These are phyloP conservation scores for Orbilia quercus DNA, from an alignment of 2,329 filamentous ascomycete species.

Conservation along the genomic window DNA sequence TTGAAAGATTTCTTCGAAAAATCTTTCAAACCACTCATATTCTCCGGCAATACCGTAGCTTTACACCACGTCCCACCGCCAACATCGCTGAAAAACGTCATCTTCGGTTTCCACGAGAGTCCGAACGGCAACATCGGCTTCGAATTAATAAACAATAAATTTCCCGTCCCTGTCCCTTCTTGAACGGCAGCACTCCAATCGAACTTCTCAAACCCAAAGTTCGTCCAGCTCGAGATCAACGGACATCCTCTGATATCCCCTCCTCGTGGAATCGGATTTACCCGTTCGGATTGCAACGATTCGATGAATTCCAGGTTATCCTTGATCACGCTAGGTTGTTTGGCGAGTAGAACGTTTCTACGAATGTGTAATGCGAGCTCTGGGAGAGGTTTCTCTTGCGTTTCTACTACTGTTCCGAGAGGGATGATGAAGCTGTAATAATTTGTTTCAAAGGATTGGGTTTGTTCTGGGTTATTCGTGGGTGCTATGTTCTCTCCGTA, in stretches of 20 bases:
- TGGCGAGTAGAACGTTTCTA: constrained; percentile 7
- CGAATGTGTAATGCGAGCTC: constrained; percentile 6
- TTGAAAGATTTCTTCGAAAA: no score
- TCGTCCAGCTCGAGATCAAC: constrained; percentile 30
- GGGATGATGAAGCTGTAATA: constrained; percentile 36
- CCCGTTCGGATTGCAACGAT: constrained; percentile 25
- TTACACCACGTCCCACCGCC: constrained; percentile 38
- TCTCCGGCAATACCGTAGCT: constrained; percentile 23
- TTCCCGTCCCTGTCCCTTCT: constrained; percentile 2
- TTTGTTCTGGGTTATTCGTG: constrained; percentile 2
- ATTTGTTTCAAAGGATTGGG: constrained; percentile 19
- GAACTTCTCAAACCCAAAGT: constrained; percentile 28
- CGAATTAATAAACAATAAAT: constrained; percentile 29
- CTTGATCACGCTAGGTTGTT: constrained; percentile 35
- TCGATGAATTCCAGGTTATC: constrained; percentile 35
- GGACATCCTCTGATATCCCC: constrained; percentile 27
- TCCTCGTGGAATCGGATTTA: constrained; percentile 16
- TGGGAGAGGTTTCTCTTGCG: constrained; percentile 12
- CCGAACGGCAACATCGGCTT: constrained; percentile 21
- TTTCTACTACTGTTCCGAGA: constrained; percentile 24
- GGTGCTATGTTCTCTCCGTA: constrained; percentile 22
- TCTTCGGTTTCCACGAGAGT: constrained; percentile 29
- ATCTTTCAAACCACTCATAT: constrained; percentile 9
- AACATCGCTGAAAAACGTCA: constrained; percentile 24
- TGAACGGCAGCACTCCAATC: constrained; percentile 29